A percentile compares a stretch with the other conserved stretches of the same genome.
Conservation (phyloP, 495 filamentous ascomycete species). For the Xylaria acuta region DNA sequence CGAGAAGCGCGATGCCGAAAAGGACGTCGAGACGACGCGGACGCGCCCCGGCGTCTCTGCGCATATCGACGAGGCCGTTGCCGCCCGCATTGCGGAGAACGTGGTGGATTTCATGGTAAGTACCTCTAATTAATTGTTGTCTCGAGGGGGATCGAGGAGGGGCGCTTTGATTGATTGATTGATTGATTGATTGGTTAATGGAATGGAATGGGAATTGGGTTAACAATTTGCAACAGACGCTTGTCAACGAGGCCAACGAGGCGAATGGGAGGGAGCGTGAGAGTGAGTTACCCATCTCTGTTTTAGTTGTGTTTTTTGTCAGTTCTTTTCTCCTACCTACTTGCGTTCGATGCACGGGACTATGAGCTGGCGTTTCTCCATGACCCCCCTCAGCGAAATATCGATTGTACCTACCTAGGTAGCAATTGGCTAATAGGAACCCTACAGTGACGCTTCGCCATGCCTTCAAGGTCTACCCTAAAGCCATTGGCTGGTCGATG, state of each 20-base stretch:
- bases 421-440: slow-evolving; percentile 7
- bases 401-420: neutral
- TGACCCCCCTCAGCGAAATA: too few relatives aligned
- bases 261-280: slow-evolving; percentile 43
- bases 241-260: slow-evolving; percentile 42
- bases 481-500: slow-evolving; percentile 55
- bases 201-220: neutral
- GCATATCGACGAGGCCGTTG: slow-evolving; percentile 39
- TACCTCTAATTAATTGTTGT: neutral
- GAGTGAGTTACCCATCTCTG: slow-evolving; percentile 21
- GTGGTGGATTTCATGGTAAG: slow-evolving; percentile 46
- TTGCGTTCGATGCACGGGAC: neutral
- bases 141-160: neutral
- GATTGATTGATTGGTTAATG: neutral
- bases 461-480: slow-evolving; percentile 50
- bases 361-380: neutral
- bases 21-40: slow-evolving; percentile 24
- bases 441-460: slow-evolving; percentile 42
- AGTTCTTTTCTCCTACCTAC: too few relatives aligned
- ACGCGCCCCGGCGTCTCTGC: neutral
- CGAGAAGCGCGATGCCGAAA: slow-evolving; percentile 32
- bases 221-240: slow-evolving; percentile 29
- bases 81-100: slow-evolving; percentile 39
- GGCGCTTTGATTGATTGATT: too few relatives aligned
- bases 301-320: neutral